Base-by-base conservation (phyloP, 1,284 basidiomycete species). In the Trametes sp. region DNA sequence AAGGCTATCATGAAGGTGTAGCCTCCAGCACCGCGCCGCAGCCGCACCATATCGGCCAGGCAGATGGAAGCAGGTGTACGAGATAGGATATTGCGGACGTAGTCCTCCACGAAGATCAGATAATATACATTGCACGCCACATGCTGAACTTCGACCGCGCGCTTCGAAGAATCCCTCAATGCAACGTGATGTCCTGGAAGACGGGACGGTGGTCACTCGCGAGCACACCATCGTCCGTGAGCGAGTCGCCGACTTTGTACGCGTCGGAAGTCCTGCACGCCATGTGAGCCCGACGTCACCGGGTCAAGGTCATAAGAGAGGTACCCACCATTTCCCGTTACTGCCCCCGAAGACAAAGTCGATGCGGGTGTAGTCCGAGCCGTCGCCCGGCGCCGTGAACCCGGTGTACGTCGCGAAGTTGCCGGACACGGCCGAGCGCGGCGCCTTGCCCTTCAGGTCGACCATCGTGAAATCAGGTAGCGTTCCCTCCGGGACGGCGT, bases 161-260 rank as follows among this genome's bases (percentile, higher is more conserved):
- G 19, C 42, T 59, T 31, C 36, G 41, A 38, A 28, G 5, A 60
- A 14, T 13, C 45, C 16, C 19, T 44, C 61, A 64, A 28, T 67
- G 58, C 44, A 67, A 54, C 56, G 66, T 68, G 55, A 68, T 62
- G 59, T 86, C 83, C 4, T 75, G 77, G 63, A 84, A 82, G 7
- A 86, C 83, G 6, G 83, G 85, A 1, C 84, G 79, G 69, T 87
- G 85, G 67, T 87, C 85, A 63, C 85, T 86, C 8, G 80, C 80
- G 44, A 85, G 76, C n/a, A 83, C 69, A 1, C 85, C 85, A 64
- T 86, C 84, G 62, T 86, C 85, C 4, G 80, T 77, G 33, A 82
- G 72, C 0, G 80, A 76, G 2, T 77, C 76, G 14, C 74, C 79
- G 13, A 84, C 81, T 49, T 77, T 77, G 63, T 82, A 82, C 8